These are phyloP conservation scores for Erysiphe pulchra DNA, from an alignment of 2,329 filamentous ascomycete species.

Conservation along the genomic window DNA sequence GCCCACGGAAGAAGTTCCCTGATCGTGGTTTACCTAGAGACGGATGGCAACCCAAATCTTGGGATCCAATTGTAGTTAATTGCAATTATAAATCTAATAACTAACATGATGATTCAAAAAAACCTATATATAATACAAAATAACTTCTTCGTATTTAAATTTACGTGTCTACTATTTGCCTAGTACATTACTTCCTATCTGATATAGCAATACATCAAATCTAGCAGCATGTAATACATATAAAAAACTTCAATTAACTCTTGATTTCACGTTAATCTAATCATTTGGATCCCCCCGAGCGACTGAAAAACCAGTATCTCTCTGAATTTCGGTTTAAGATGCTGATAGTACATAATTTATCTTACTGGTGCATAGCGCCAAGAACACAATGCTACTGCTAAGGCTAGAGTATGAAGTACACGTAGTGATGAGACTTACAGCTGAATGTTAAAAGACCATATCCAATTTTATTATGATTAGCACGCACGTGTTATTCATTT, in stretches of 20 bases:
- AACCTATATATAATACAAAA: neutral
- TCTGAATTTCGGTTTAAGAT: no score
- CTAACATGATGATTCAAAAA: neutral
- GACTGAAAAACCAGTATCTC: no score
- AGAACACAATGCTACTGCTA: neutral
- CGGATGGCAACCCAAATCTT: conserved; percentile 24
- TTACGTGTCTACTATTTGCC: neutral
- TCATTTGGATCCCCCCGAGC: neutral
- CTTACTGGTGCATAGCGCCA: neutral
- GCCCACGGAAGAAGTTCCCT: conserved; percentile 30
- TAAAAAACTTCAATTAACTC: neutral
- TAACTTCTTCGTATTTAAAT: neutral
- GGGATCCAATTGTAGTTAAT: conserved; percentile 15
- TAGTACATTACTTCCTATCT: neutral
- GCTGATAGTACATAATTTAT: no score
- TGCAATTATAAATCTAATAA: neutral
- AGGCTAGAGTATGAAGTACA: neutral
- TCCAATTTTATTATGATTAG: neutral
- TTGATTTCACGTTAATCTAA: neutral
- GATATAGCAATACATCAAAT: neutral
- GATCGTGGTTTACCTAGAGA: conserved; percentile 31
- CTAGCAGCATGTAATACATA: neutral
- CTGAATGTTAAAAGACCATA: neutral
- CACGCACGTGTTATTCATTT: neutral
- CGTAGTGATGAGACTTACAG: neutral